These are phyloP conservation scores for Mortierella sp. DNA, from an alignment of 371 early-diverging fungal species.

Conservation along the genomic window DNA sequence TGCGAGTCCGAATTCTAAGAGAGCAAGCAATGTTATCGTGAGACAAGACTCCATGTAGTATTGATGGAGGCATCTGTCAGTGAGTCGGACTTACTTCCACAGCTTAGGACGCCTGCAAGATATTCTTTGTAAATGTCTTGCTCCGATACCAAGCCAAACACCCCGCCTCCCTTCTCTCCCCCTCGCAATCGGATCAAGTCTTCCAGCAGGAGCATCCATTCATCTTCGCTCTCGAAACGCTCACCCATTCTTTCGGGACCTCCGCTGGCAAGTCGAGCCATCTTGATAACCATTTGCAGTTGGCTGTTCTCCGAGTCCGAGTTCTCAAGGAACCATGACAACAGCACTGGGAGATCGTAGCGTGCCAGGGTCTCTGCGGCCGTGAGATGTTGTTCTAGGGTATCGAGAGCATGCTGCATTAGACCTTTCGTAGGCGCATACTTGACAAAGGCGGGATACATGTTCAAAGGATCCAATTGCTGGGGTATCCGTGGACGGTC, in stretches of 20 bases:
- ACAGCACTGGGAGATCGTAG: conserved; percentile 68
- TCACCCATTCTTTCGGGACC: conserved; percentile 65
- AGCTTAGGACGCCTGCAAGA: conserved; percentile 71
- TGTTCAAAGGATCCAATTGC: conserved; percentile 51
- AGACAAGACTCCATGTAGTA: not conserved
- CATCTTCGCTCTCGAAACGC: conserved; percentile 72
- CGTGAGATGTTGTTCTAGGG: conserved; percentile 71
- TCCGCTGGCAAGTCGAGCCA: conserved; percentile 74
- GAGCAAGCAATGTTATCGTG: not conserved
- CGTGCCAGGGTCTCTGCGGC: conserved; percentile 72
- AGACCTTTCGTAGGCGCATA: conserved; percentile 56
- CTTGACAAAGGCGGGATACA: conserved; percentile 60
- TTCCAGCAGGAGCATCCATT: conserved; percentile 75
- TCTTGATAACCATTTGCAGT: conserved; percentile 68
- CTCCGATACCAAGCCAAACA: conserved; percentile 65
- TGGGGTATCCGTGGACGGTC: conserved; percentile 43
- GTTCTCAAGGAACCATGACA: conserved; percentile 72
- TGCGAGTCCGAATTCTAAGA: conserved; percentile 71
- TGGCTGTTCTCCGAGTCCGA: conserved; percentile 57
- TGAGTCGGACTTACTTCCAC: conserved; percentile 68
- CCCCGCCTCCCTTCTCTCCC: conserved; percentile 60
- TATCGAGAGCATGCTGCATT: conserved; percentile 70
- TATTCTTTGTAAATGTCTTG: conserved; percentile 75
- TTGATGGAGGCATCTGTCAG: not conserved
- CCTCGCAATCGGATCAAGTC: conserved; percentile 69